Percentiles rank a stretch among this genome's conserved stretches.
phyloP scores from a whole-genome alignment of 441 rosid species.

The Populus hybrid region DNA sequence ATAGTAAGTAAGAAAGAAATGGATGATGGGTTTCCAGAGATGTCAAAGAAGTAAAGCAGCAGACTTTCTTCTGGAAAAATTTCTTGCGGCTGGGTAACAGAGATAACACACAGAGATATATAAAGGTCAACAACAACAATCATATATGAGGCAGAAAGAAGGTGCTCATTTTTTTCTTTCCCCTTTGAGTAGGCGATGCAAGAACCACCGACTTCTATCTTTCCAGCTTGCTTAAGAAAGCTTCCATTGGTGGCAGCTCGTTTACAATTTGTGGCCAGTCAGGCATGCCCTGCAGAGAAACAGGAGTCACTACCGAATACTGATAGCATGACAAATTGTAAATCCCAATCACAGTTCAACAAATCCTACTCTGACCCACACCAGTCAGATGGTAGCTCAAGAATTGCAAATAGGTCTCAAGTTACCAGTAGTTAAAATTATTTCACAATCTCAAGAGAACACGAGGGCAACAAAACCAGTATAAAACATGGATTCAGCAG shows the following conservation, averaged over 20 bases:
- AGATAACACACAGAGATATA: neutral
- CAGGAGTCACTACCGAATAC: neutral
- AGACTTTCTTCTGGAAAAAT: neutral
- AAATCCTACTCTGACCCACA: neutral
- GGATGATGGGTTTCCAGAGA: neutral
- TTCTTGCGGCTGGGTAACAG: neutral
- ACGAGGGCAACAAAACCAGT: neutral
- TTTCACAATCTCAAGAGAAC: neutral
- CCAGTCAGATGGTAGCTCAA: neutral
- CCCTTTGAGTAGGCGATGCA: neutral
- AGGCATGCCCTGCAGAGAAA: conserved; percentile 73
- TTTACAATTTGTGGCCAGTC: conserved; percentile 80
- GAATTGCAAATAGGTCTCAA: neutral
- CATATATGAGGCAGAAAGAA: neutral
- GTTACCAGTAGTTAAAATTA: neutral
- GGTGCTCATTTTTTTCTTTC: neutral
- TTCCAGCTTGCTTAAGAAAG: conserved; percentile 83
- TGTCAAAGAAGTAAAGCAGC: neutral
- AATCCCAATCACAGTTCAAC: neutral
- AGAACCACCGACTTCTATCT: conserved; percentile 31
- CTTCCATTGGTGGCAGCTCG: conserved; percentile 83
- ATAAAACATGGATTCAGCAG: neutral
- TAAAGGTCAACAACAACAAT: neutral
- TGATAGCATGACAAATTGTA: neutral
- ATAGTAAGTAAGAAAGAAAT: neutral